Evolutionary conservation across 192 early-diverging fungal species (phyloP).

Genomic region (Backusella psychrophila): DNA sequence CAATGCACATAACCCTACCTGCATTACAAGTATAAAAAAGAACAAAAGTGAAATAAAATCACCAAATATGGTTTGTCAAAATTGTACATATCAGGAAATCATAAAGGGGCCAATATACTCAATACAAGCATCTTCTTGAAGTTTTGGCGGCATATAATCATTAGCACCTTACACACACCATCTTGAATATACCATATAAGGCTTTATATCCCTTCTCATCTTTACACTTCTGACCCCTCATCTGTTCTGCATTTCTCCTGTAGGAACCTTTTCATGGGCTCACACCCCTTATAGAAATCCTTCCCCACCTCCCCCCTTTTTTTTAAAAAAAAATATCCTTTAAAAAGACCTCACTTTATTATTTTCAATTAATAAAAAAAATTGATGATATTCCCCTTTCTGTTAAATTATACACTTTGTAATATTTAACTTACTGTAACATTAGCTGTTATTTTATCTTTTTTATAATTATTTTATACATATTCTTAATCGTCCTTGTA

Average conservation of each 20-base stretch:
- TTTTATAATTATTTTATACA: not conserved
- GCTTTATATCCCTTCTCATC: not conserved
- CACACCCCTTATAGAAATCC: slow-evolving; percentile 2
- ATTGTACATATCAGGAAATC: slow-evolving; percentile 10
- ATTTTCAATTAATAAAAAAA: slow-evolving; percentile 4
- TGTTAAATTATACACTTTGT: not conserved
- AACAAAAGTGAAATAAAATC: slow-evolving; percentile 14
- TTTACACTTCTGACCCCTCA: slow-evolving; percentile 1
- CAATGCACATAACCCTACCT: slow-evolving; percentile 3
- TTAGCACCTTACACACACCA: slow-evolving; percentile 10
- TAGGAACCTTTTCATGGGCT: slow-evolving; percentile 15
- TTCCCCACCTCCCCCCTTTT: not conserved
- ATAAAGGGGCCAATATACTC: not conserved
- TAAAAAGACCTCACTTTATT: slow-evolving; percentile 10
- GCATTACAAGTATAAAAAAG: slow-evolving; percentile 7
- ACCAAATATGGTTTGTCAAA: slow-evolving; percentile 19
- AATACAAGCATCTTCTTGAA: not conserved
- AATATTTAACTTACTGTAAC: not conserved
- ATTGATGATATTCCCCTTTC: slow-evolving; percentile 2
- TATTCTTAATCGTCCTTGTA: not conserved
- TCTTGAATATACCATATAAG: slow-evolving; percentile 7
- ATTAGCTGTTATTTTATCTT: not conserved
- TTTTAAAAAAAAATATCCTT: slow-evolving; percentile 6
- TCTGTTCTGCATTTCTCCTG: slow-evolving; percentile 11
- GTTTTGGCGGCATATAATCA: slow-evolving; percentile 16